Evolutionary conservation across 164 flowering plant genomes (phyloP).

Genomic region (Vitis labrusca): DNA sequence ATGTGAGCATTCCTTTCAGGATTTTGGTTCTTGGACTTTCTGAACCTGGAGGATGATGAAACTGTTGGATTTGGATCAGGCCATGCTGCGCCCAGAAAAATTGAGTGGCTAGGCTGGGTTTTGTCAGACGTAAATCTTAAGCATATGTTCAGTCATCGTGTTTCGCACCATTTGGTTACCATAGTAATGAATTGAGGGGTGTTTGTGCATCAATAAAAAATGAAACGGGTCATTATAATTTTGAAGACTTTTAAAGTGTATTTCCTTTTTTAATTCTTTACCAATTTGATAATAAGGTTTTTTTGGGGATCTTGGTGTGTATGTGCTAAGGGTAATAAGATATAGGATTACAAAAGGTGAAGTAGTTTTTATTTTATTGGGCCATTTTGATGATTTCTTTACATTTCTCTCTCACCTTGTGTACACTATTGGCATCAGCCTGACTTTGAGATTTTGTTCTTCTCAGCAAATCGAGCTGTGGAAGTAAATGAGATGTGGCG

Average conservation of each 20-base stretch:
- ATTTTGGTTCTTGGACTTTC: too few relatives aligned
- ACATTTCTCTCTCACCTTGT: not conserved
- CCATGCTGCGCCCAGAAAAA: too few relatives aligned
- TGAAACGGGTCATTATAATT: too few relatives aligned
- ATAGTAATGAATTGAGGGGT: not conserved
- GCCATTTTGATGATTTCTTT: not conserved
- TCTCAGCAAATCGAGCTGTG: slow-evolving; percentile 75
- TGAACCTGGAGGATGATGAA: too few relatives aligned
- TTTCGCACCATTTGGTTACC: not conserved
- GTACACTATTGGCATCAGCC: not conserved
- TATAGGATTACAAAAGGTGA: too few relatives aligned
- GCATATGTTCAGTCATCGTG: not conserved
- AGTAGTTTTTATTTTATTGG: not conserved
- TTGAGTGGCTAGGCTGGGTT: not conserved
- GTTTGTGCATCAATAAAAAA: too few relatives aligned
- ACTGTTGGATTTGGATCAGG: too few relatives aligned
- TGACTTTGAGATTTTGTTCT: slow-evolving; percentile 8
- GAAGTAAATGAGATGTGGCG: slow-evolving; percentile 97
- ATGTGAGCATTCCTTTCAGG: too few relatives aligned
- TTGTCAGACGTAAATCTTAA: not conserved
- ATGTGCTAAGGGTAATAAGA: too few relatives aligned
- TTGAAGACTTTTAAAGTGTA: too few relatives aligned
- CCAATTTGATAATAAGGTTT: too few relatives aligned
- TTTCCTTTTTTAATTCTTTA: too few relatives aligned
- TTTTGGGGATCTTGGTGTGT: not conserved